Conservation (phyloP, 2,329 filamentous ascomycete species). For the Daldinia sp. region DNA sequence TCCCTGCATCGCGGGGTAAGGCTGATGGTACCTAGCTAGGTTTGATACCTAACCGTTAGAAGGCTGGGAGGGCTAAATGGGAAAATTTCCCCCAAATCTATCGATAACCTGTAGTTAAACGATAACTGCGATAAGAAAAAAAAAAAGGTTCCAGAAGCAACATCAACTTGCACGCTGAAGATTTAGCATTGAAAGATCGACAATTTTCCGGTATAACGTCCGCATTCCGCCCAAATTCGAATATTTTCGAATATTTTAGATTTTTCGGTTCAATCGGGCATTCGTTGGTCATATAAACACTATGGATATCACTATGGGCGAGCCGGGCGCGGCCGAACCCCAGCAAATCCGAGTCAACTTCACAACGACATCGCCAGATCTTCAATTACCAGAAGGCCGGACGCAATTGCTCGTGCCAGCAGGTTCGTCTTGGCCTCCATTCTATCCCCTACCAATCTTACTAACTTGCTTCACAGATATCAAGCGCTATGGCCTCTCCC, state of each 20-base stretch:
- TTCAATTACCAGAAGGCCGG: conserved; percentile 70
- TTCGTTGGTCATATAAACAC: neutral
- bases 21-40: neutral
- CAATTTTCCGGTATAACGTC: neutral
- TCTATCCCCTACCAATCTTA: neutral
- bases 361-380: conserved; percentile 68
- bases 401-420: conserved; percentile 69
- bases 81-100: conserved; percentile 11
- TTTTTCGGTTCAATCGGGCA: neutral
- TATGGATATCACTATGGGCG: conserved; percentile 42
- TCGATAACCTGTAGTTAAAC: too few relatives aligned
- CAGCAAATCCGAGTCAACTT: conserved; percentile 72
- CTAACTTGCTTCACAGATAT: conserved; percentile 58
- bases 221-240: neutral
- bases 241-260: neutral
- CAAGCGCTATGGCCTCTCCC: conserved; percentile 74
- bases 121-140: too few relatives aligned
- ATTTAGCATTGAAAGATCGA: neutral
- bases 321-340: conserved; percentile 42
- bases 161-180: neutral
- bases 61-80: neutral
- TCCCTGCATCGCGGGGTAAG: conserved; percentile 44
- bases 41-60: too few relatives aligned
- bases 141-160: conserved; percentile 26
- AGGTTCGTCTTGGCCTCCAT: conserved; percentile 50